A percentile compares a stretch with the other conserved stretches of the same genome.
Evolutionary conservation across 2,329 filamentous ascomycete species (phyloP).

Genomic region (Thermoascus crustaceus): DNA sequence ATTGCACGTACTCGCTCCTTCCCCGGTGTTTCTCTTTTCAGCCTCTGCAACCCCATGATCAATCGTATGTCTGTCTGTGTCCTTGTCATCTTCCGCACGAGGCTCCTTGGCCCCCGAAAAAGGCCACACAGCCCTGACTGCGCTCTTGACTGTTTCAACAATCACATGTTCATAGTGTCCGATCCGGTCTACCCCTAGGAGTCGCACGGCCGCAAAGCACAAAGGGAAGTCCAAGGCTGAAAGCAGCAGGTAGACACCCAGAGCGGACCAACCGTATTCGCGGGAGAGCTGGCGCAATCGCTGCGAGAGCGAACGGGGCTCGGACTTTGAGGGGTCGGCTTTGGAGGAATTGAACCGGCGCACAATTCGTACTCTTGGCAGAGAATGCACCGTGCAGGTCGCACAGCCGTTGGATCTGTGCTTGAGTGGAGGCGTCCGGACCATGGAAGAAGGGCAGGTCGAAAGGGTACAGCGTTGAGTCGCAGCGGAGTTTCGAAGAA

Average conservation of each 20-base stretch:
- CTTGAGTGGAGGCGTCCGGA: too few relatives aligned
- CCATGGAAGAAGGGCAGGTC: too few relatives aligned
- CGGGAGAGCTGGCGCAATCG: conserved; percentile 74
- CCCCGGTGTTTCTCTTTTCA: conserved; percentile 51
- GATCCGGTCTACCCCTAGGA: conserved; percentile 77
- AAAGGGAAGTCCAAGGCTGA: conserved; percentile 88
- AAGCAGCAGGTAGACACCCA: conserved; percentile 81
- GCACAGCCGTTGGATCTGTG: too few relatives aligned
- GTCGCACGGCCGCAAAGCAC: conserved; percentile 79
- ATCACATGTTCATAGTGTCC: conserved; percentile 47
- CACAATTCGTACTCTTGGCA: too few relatives aligned
- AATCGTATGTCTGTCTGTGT: conserved; percentile 19
- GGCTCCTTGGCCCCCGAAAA: conserved; percentile 32
- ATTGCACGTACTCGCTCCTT: conserved; percentile 62
- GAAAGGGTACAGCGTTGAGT: too few relatives aligned
- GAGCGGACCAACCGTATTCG: conserved; percentile 88
- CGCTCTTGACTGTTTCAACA: conserved; percentile 29
- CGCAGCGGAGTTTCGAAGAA: too few relatives aligned
- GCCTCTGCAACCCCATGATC: conserved; percentile 53
- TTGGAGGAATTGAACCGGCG: conserved; percentile 20
- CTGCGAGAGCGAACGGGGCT: conserved; percentile 52
- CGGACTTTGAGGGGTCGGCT: conserved; percentile 11
- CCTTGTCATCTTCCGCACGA: conserved; percentile 10
- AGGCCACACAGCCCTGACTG: conserved; percentile 33
- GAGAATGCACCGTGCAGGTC: too few relatives aligned